Evolutionary conservation across 2,329 filamentous ascomycete species (phyloP), one percentile per base, ranked within the genome.

Genomic region (Colletotrichum salicis): DNA sequence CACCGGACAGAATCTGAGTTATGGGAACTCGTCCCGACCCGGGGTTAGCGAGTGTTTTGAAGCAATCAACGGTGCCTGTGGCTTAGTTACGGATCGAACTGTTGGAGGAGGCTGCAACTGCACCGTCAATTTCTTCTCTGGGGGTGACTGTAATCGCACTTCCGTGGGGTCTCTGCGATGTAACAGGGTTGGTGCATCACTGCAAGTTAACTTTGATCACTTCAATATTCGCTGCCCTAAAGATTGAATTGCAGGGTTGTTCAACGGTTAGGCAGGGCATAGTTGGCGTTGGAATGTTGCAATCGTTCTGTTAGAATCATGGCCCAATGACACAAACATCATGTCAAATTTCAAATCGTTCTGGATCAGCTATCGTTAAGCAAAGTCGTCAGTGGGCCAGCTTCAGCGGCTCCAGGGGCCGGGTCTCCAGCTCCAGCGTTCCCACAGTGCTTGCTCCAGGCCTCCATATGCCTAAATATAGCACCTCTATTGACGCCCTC

Each of bases 191-290:
- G 65, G 70, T 7, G 60, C 59, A 2, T 57, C 60, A n/a, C 37
- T 27, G 15, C 65, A 70, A 59, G 60, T 72, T n/a, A 60, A 72
- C 45, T 72, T 70, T 37, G 65, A 72, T 5, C 70, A 72, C 37
- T 72, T 70, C 19, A 56, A 72, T n/a, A 70, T 72, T 13, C 45
- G 55, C 4, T 57, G 55, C 31, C 27, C 41, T 3, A 4, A 8
- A n/a, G 41, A 48, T 22, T n/a, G 41, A 41, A 41, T 5, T 41
- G 37, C 15, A 48, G 41, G 11, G 5, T 7, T 15, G 5, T 5
- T 41, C 5, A 41, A 15, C 35, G 6, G 13, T 2, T 41, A 41
- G 35, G 35, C 5, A 41, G 35, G 35, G 35, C 5, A 41, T 41
- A 41, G 5, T 2, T 37, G 15, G 13, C 41, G 5, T 45, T 45